Percentiles rank a stretch among this genome's conserved stretches.
phyloP scores from a whole-genome alignment of 805 yeast genomes.

The Kodamaea leandrae region DNA sequence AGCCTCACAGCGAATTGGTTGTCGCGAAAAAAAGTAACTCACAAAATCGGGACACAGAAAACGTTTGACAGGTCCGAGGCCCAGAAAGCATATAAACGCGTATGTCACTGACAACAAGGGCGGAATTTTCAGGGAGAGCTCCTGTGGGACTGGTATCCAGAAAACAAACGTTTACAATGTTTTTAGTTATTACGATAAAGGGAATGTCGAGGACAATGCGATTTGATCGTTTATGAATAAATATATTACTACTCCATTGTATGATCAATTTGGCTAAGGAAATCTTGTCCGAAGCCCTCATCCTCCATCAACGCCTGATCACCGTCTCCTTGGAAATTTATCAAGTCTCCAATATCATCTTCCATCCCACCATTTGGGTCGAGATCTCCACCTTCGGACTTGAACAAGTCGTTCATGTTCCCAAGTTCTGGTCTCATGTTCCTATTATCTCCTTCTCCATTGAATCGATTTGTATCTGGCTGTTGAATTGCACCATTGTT shows the following conservation, averaged over 20 bases:
- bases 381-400: conserved; percentile 13
- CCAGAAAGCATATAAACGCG: too few species aligned
- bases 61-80: too few species aligned
- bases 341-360: conserved; percentile 36
- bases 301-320: conserved; percentile 28
- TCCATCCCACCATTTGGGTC: conserved; percentile 15
- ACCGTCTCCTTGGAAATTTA: conserved; percentile 30
- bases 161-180: too few species aligned
- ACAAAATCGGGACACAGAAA: not conserved
- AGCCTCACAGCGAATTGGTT: not conserved
- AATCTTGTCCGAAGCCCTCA: conserved; percentile 33
- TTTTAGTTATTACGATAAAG: too few species aligned
- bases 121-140: too few species aligned
- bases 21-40: not conserved
- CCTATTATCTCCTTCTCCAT: not conserved
- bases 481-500: not conserved
- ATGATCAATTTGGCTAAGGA: conserved; percentile 17
- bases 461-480: not conserved
- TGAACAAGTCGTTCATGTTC: conserved; percentile 20
- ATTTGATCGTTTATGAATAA: not conserved
- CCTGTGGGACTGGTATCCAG: too few species aligned
- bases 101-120: too few species aligned
- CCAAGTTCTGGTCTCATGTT: conserved; percentile 1
- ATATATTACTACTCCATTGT: not conserved
- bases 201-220: too few species aligned